phyloP scores from a whole-genome alignment of 2,329 filamentous ascomycete species.

The Aspergillus ochraceus region DNA sequence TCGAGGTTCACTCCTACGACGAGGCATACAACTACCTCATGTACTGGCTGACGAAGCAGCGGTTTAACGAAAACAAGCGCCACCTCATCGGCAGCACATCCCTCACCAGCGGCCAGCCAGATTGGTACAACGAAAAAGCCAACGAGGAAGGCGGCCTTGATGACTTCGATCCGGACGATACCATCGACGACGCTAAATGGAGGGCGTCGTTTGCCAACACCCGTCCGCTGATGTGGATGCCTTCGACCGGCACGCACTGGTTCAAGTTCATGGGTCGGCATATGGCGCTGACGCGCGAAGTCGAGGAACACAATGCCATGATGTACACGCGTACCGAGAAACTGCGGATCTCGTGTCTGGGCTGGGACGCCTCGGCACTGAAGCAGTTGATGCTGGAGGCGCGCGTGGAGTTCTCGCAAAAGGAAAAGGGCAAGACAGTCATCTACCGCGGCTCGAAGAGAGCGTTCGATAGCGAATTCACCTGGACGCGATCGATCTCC shows the following conservation, averaged over 20 bases:
- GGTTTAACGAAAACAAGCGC: not conserved
- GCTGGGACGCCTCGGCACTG: conserved; percentile 1
- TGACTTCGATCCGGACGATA: not conserved
- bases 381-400: conserved; percentile 8
- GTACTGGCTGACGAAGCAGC: conserved; percentile 7
- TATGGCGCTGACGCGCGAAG: conserved; percentile 1
- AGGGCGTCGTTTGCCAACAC: conserved; percentile 8
- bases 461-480: not conserved
- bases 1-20: conserved; percentile 7
- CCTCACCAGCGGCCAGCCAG: not conserved
- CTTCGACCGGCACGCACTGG: conserved; percentile 3
- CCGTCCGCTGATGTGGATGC: conserved; percentile 6
- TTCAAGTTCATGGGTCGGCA: conserved; percentile 5
- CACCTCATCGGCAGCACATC: conserved; percentile 2
- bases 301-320: not conserved
- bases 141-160: not conserved
- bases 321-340: conserved; percentile 5
- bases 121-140: not conserved
- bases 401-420: conserved; percentile 6
- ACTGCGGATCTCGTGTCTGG: conserved; percentile 5
- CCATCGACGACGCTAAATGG: not conserved
- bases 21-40: conserved; percentile 8
- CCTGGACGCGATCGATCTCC: conserved; percentile 1
- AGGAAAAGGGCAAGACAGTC: conserved; percentile 7
- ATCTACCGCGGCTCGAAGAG: conserved; percentile 6